Percentiles rank a stretch among this genome's conserved stretches.
Conservation (phyloP, 2,329 filamentous ascomycete species). For the Xylariaceae sp. region DNA sequence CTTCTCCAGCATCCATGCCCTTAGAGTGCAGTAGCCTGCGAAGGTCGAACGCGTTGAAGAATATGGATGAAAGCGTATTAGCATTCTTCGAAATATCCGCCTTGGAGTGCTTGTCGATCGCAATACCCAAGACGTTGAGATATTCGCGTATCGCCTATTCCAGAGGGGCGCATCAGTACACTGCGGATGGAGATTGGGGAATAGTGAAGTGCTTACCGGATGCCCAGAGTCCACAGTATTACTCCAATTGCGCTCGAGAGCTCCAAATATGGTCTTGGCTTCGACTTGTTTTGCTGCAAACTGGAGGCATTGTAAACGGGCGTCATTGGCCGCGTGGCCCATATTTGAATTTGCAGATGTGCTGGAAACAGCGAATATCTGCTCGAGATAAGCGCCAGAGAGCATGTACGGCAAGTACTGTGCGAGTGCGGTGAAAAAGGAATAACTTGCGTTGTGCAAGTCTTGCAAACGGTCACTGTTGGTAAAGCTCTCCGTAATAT, state of each 20-base stretch:
- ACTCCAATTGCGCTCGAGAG: slow-evolving; percentile 68
- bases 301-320: slow-evolving; percentile 64
- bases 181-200: slow-evolving; percentile 20
- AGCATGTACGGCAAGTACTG: slow-evolving; percentile 89
- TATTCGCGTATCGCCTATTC: slow-evolving; percentile 62
- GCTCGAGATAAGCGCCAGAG: slow-evolving; percentile 68
- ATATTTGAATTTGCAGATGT: slow-evolving; percentile 62
- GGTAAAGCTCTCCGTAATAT: slow-evolving; percentile 62
- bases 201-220: slow-evolving; percentile 45
- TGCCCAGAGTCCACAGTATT: slow-evolving; percentile 60
- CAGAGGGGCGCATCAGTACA: slow-evolving; percentile 20
- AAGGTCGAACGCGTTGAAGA: slow-evolving; percentile 60
- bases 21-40: slow-evolving; percentile 53
- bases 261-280: slow-evolving; percentile 69
- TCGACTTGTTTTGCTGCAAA: slow-evolving; percentile 75
- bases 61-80: slow-evolving; percentile 60
- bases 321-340: slow-evolving; percentile 59
- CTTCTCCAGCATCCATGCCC: slow-evolving; percentile 38
- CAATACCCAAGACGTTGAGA: slow-evolving; percentile 63
- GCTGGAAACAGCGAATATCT: slow-evolving; percentile 68
- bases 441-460: slow-evolving; percentile 78
- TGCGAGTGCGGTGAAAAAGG: slow-evolving; percentile 73
- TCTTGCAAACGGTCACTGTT: slow-evolving; percentile 52
- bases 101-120: slow-evolving; percentile 77
- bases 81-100: slow-evolving; percentile 73